phyloP scores from a whole-genome alignment of 2,329 filamentous ascomycete species.

The Trichoderma polysporum region DNA sequence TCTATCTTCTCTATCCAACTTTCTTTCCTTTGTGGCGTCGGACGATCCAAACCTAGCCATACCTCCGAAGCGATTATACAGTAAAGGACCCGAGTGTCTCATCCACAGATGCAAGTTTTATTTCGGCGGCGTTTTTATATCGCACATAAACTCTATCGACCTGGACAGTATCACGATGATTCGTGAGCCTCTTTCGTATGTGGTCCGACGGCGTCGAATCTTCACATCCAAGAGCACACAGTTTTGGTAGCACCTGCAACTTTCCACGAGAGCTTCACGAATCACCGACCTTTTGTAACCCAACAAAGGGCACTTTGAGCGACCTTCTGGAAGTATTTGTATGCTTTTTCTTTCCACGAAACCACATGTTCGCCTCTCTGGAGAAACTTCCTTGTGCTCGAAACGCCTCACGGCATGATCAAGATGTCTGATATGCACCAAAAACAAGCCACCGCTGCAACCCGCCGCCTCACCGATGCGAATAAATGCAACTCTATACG shows the following conservation, averaged over 20 bases:
- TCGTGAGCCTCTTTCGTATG: neutral
- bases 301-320: neutral
- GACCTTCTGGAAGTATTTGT: conserved; percentile 12
- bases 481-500: neutral
- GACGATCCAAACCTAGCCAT: neutral
- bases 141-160: neutral
- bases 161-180: conserved; percentile 1
- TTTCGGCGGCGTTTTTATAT: neutral
- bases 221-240: neutral
- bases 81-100: neutral
- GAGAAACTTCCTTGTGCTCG: neutral
- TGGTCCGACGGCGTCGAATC: conserved; percentile 19
- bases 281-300: neutral
- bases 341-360: neutral
- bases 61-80: neutral
- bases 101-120: neutral
- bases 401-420: neutral
- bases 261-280: conserved; percentile 14
- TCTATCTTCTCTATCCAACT: neutral
- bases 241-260: conserved; percentile 12
- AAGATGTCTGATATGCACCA: neutral
- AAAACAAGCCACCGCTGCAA: conserved; percentile 6
- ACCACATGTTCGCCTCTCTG: neutral
- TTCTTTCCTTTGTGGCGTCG: neutral
- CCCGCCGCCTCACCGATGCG: neutral